A percentile compares a stretch with the other conserved stretches of the same genome.
These are phyloP conservation scores for Solanum clarkiae DNA, from an alignment of 257 asterid genomes.

Conservation along the genomic window DNA sequence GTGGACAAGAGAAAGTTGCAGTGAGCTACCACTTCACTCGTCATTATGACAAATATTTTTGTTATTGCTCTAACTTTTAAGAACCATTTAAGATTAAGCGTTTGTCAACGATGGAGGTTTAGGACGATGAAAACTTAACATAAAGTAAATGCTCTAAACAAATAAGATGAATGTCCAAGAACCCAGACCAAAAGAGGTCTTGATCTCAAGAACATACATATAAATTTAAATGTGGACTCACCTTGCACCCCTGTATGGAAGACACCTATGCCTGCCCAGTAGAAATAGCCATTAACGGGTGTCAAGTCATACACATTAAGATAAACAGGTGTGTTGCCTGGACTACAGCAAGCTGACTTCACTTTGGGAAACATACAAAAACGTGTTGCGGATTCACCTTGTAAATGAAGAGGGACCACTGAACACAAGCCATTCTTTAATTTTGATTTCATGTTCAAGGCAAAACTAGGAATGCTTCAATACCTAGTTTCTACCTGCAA, in stretches of 20 bases:
- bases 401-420: slow-evolving; percentile 34
- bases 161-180: not conserved
- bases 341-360: slow-evolving; percentile 28
- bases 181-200: not conserved
- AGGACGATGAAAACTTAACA: not conserved
- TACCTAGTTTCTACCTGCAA: slow-evolving; percentile 33
- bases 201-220: not conserved
- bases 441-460: slow-evolving; percentile 36
- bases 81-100: not conserved
- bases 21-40: not conserved
- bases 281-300: slow-evolving; percentile 53
- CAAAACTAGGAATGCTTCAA: slow-evolving; percentile 21
- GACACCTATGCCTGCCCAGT: slow-evolving; percentile 86
- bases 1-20: not conserved
- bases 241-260: slow-evolving; percentile 96
- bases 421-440: slow-evolving; percentile 41
- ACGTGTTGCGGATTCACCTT: slow-evolving; percentile 24
- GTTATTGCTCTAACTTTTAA: not conserved
- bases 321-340: slow-evolving; percentile 48
- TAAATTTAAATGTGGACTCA: slow-evolving; percentile 6
- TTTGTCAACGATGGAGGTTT: not conserved
- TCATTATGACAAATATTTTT: not conserved
- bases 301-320: slow-evolving; percentile 82
- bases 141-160: not conserved
- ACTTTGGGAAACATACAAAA: slow-evolving; percentile 48